Evolutionary conservation across 2,329 filamentous ascomycete species (phyloP), one percentile per base, ranked within the genome.

Genomic region (Neonectria magnoliae): DNA sequence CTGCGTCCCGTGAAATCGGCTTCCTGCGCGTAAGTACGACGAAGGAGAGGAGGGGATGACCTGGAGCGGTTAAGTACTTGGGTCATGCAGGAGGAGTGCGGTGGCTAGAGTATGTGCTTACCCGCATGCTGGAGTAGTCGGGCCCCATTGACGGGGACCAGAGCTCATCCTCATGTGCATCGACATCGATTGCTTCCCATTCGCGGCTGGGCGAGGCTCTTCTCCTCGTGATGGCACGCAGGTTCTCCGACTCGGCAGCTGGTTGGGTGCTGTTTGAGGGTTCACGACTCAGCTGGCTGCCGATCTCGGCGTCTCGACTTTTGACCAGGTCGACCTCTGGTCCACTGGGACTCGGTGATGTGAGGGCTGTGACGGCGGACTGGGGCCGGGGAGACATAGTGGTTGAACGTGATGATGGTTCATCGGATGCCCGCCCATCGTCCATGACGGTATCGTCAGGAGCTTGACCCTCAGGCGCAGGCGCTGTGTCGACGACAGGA

Each of bases 1-100:
- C 75, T 99, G 96, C 14, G 92, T 97, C 62, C 96, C 96, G 64
- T 88, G 87, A 76, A 98, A 99, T 73, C 88, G 92, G 80, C 93
- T 97, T 18, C 94, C 94, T 2, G 94, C 89, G 50, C 93, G 91
- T 60, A 99, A 84, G 77, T 91, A 97, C 0, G 93, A 96, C 1
- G 93, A 97, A 1, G 93, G 90, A n/a, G 92, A 90, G 59, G 90
- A 90, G 3, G 94, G 91, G 62, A 92, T 86, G 68, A 91, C 85
- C 91, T 94, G 60, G 8, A 16, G 33, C 25, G 51, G 57, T 63
- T 71, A 60, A 71, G 42, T 7, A 56, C 20, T 41, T 56, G 27
- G 42, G 41, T 61, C 57, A 62, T 60, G 33, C 38, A 62, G 25
- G 51, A 42, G 16, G n/a, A 27, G 47, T n/a, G 33, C 25, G 31